These are phyloP conservation scores for Tremellales sp. DNA, from an alignment of 1,284 basidiomycete species.

Conservation along the genomic window DNA sequence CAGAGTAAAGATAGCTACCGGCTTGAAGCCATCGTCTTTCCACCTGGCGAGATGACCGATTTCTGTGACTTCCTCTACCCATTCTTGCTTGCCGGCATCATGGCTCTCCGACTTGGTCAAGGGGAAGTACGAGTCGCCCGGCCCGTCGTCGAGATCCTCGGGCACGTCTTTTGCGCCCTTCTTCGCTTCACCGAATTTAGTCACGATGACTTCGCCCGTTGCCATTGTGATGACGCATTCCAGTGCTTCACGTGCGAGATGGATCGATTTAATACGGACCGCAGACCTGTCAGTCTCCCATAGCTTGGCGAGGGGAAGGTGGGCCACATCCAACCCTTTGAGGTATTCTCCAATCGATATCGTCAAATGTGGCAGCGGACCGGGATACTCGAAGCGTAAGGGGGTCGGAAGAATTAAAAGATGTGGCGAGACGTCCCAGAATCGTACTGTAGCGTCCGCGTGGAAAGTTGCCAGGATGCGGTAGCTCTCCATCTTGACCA, in stretches of 20 bases:
- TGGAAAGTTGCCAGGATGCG: constrained; percentile 66
- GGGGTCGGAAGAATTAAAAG: constrained; percentile 55
- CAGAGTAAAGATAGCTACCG: constrained; percentile 60
- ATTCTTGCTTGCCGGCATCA: constrained; percentile 8
- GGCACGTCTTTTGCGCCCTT: constrained; percentile 20
- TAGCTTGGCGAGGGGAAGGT: constrained; percentile 40
- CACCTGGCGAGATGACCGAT: constrained; percentile 47
- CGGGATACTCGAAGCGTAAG: constrained; percentile 57
- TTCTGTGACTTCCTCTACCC: constrained; percentile 42
- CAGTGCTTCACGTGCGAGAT: constrained; percentile 62
- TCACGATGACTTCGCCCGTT: constrained; percentile 65
- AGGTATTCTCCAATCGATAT: constrained; percentile 58
- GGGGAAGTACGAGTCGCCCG: constrained; percentile 32
- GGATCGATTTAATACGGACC: constrained; percentile 54
- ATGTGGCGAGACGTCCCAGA: constrained; percentile 59
- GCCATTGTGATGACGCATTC: constrained; percentile 62
- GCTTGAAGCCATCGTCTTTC: constrained; percentile 56
- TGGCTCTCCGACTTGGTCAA: constrained; percentile 1
- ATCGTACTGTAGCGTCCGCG: constrained; percentile 58
- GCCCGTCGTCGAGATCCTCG: constrained; percentile 27
- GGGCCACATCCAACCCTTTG: constrained; percentile 35
- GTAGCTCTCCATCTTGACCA: constrained; percentile 55
- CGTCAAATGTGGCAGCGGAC: constrained; percentile 59
- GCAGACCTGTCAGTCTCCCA: constrained; percentile 41
- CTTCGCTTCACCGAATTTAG: constrained; percentile 52